Conservation (phyloP, 2,329 filamentous ascomycete genomes). For the Alternaria alternata region DNA sequence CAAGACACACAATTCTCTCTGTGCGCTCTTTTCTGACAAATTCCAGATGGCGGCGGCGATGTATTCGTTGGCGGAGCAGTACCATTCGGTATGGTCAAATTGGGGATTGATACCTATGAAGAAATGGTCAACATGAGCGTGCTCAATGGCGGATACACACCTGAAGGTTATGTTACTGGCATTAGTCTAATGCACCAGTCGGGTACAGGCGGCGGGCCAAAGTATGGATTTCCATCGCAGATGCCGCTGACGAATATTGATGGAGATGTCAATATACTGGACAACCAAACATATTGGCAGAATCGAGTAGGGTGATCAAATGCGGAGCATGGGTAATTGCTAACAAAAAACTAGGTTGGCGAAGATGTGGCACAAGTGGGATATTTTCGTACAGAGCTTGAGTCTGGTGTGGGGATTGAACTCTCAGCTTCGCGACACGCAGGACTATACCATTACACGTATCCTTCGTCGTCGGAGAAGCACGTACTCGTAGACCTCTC, state of each 20-base stretch:
- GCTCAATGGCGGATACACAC: conserved; percentile 54
- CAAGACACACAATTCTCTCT: conserved; percentile 10
- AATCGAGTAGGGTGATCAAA: conserved; percentile 34
- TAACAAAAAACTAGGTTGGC: conserved; percentile 25
- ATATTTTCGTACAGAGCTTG: conserved; percentile 47
- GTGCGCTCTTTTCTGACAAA: conserved; percentile 6
- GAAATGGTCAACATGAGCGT: conserved; percentile 45
- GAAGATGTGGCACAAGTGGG: conserved; percentile 48
- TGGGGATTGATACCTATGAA: conserved; percentile 52
- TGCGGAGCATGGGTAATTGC: not conserved
- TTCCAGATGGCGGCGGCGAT: conserved; percentile 50
- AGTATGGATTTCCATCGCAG: conserved; percentile 53
- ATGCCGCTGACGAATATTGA: conserved; percentile 53
- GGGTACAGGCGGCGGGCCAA: conserved; percentile 47
- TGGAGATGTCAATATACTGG: conserved; percentile 52
- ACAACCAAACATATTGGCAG: conserved; percentile 55
- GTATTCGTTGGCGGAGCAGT: conserved; percentile 48
- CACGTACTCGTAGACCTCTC: conserved; percentile 59
- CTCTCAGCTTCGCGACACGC: conserved; percentile 50
- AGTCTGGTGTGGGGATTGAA: conserved; percentile 48
- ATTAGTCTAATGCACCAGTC: conserved; percentile 52
- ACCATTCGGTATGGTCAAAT: conserved; percentile 50
- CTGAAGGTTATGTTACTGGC: conserved; percentile 51
- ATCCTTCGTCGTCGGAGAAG: conserved; percentile 47
- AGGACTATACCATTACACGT: conserved; percentile 50